These are phyloP conservation scores for Lipomyces kockii DNA, from an alignment of 805 yeast species.

Conservation along the genomic window DNA sequence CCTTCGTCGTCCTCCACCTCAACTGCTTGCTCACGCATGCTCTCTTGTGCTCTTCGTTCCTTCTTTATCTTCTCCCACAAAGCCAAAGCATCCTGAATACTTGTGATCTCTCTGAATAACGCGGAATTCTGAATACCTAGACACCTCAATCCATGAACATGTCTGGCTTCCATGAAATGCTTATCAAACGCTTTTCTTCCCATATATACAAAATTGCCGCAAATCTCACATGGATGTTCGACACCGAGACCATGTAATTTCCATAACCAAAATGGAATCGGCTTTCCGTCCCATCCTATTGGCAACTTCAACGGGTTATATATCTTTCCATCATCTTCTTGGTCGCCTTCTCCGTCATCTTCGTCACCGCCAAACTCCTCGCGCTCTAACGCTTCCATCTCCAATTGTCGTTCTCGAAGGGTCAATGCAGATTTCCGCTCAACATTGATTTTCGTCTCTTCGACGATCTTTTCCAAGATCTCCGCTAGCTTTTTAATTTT, in stretches of 20 bases:
- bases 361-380: conserved; percentile 41
- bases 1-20: conserved; percentile 95
- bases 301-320: conserved; percentile 66
- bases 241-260: conserved; percentile 84
- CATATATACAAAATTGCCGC: conserved; percentile 72
- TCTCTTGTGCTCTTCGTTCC: conserved; percentile 48
- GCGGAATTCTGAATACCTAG: conserved; percentile 67
- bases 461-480: conserved; percentile 50
- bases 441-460: conserved; percentile 60
- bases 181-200: conserved; percentile 74
- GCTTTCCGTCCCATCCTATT: conserved; percentile 84
- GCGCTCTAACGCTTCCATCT: conserved; percentile 51
- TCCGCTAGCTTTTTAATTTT: conserved; percentile 48
- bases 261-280: conserved; percentile 92
- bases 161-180: conserved; percentile 77
- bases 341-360: conserved; percentile 41
- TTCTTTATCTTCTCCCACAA: conserved; percentile 57
- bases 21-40: conserved; percentile 57
- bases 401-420: conserved; percentile 66
- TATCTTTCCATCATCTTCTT: conserved; percentile 45
- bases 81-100: conserved; percentile 65
- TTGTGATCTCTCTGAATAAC: conserved; percentile 65
- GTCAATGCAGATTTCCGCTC: conserved; percentile 73
- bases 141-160: conserved; percentile 71
- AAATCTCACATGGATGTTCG: conserved; percentile 78